These are phyloP conservation scores for Scheffersomyces lignicola DNA, from an alignment of 1,139 yeast species.

Conservation along the genomic window DNA sequence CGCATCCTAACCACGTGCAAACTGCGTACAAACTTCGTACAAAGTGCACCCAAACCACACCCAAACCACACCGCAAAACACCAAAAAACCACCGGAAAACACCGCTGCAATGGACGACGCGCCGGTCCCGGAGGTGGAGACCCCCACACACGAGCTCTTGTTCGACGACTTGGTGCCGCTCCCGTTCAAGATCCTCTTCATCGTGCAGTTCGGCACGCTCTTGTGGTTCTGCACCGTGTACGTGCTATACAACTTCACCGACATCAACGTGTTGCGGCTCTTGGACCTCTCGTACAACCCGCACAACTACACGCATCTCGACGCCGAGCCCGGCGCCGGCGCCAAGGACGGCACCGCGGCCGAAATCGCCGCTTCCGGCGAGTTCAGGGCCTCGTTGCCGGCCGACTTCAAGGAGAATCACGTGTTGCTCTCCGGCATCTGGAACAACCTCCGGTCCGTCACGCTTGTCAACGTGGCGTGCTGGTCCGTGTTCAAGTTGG, in stretches of 20 bases:
- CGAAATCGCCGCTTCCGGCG: constrained; percentile 31
- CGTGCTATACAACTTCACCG: constrained; percentile 22
- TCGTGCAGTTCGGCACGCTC: constrained; percentile 31
- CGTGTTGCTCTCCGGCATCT: constrained; percentile 34
- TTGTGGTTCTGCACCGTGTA: constrained; percentile 37
- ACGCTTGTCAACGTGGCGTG: constrained; percentile 22
- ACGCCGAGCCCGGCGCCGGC: constrained; percentile 11
- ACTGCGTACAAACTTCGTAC: no score
- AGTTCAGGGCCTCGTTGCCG: constrained; percentile 29
- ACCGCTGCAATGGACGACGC: constrained; percentile 14
- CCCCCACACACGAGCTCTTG: constrained; percentile 11
- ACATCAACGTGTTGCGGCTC: constrained; percentile 36
- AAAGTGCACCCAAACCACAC: no score
- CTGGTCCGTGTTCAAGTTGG: constrained; percentile 21
- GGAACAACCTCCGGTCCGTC: constrained; percentile 24
- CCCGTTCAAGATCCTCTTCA: constrained; percentile 36
- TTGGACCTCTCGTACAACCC: constrained; percentile 39
- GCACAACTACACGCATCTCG: constrained; percentile 37
- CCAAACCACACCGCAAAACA: no score
- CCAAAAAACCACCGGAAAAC: no score
- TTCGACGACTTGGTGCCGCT: constrained; percentile 35
- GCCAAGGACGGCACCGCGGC: background rate
- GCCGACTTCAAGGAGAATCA: constrained; percentile 35
- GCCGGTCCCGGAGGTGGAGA: constrained; percentile 5
- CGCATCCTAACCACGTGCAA: no score